Base-by-base conservation (phyloP, 345 rosid species). In the Populus pruinosa region DNA sequence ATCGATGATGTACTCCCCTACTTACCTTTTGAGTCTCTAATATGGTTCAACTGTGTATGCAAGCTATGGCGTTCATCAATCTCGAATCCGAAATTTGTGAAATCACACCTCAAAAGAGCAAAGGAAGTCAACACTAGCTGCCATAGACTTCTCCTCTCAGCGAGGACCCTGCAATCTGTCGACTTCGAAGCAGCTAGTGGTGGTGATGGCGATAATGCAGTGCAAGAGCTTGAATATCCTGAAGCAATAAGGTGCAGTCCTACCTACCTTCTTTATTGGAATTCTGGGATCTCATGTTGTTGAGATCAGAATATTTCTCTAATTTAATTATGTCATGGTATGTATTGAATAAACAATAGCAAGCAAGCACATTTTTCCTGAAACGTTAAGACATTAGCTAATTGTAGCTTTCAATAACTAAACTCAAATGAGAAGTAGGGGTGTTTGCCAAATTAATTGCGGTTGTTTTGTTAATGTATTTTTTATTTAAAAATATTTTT, bases 101-200 rank as follows among this genome's bases (percentile, higher is more conserved):
- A 68, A 53, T 55, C 67, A 43, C 84, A 83, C 35, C 86, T 83
- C 61, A 55, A 23, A 72, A 73, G 64, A 75, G 76, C 36, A 66
- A 76, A 36, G 50, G 41, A 55, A 8, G 33, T 23, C 69, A 78
- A 2, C 73, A 43, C 36, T 56, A 5, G 21, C 73, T 65, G 56
- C 71, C 75, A 41, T 8, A 83, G 73, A 72, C 79, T 75, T 72
- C 82, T 77, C 38, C 66, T 74, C 44, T 70, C 81, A 75, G 76
- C 85, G n/a, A 66, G 62, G 41, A 83, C 14, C 66, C 84, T 69
- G 81, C 82, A 20, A 31, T 83, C 81, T 71, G 56, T 69, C 33
- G 84, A 75, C 70, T 82, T 65, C 18, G 77, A 75, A 31, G 61
- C 62, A 18, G 36, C 5, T 20, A 16, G 43, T 65, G 27, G 31